These are phyloP conservation scores for Camelina sativa DNA, from an alignment of 345 rosid genomes.

Conservation along the genomic window DNA sequence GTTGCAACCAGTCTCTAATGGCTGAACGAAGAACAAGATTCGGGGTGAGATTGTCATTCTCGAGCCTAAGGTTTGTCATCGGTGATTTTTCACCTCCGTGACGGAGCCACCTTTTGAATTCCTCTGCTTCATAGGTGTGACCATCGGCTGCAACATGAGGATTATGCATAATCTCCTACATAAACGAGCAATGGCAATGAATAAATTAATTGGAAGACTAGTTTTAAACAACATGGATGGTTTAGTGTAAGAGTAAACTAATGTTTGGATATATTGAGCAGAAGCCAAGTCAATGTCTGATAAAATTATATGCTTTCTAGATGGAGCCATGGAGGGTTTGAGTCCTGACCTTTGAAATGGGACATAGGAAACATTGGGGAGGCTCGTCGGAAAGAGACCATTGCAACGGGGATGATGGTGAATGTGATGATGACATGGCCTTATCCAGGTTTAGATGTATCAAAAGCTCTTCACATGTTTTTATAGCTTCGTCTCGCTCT, in stretches of 20 bases:
- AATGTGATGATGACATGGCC: conserved; percentile 42
- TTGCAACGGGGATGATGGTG: conserved; percentile 33
- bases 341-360: conserved; percentile 49
- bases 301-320: not conserved
- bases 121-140: conserved; percentile 69
- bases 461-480: conserved; percentile 40
- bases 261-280: conserved; percentile 21
- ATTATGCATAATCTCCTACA: conserved; percentile 79
- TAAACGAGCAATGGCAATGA: conserved; percentile 19
- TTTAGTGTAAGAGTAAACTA: conserved; percentile 12
- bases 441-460: conserved; percentile 27
- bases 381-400: conserved; percentile 41
- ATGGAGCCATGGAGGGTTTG: not conserved
- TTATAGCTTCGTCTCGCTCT: conserved; percentile 45
- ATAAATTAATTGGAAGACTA: not conserved
- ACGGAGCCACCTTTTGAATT: conserved; percentile 64
- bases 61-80: conserved; percentile 61
- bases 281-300: conserved; percentile 19
- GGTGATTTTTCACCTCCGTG: conserved; percentile 73
- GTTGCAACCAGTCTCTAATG: conserved; percentile 65
- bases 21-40: conserved; percentile 75
- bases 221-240: not conserved
- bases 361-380: conserved; percentile 49
- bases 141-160: conserved; percentile 91
- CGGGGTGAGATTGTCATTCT: conserved; percentile 56